Evolutionary conservation across 768 basidiomycete species (phyloP).

Genomic region (Sistotremastrum niveocremeum): DNA sequence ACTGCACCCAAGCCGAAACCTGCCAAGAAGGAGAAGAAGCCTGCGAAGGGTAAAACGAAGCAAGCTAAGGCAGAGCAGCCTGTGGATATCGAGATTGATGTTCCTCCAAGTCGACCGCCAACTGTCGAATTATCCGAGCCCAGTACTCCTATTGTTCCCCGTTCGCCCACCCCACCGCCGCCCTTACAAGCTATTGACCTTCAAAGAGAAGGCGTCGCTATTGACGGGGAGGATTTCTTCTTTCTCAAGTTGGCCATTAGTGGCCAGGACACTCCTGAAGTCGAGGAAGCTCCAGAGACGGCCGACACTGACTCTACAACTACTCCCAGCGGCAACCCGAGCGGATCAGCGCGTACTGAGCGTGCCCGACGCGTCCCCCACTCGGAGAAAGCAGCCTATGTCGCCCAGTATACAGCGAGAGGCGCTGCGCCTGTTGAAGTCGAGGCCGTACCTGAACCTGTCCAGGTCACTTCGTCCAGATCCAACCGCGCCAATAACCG

Average conservation of each 20-base stretch:
- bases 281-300: slow-evolving; percentile 15
- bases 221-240: slow-evolving; percentile 85
- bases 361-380: slow-evolving; percentile 94
- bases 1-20: slow-evolving; percentile 7
- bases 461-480: slow-evolving; percentile 57
- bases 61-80: slow-evolving; percentile 14
- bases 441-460: slow-evolving; percentile 27
- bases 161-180: slow-evolving; percentile 29
- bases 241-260: slow-evolving; percentile 53
- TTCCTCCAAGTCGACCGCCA: slow-evolving; percentile 24
- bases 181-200: slow-evolving; percentile 35
- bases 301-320: slow-evolving; percentile 26
- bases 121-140: slow-evolving; percentile 33
- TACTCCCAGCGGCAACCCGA: slow-evolving; percentile 61
- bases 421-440: slow-evolving; percentile 20
- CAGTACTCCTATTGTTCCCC: slow-evolving; percentile 33
- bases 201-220: slow-evolving; percentile 43
- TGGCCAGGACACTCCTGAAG: slow-evolving; percentile 10
- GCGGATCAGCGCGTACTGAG: slow-evolving; percentile 84
- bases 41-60: slow-evolving; percentile 17
- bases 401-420: slow-evolving; percentile 59
- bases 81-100: slow-evolving; percentile 15
- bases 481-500: slow-evolving; percentile 90
- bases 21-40: slow-evolving; percentile 26
- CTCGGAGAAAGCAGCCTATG: slow-evolving; percentile 81